phyloP scores from a whole-genome alignment of 495 filamentous ascomycete genomes.

The Ramalina intermedia region DNA sequence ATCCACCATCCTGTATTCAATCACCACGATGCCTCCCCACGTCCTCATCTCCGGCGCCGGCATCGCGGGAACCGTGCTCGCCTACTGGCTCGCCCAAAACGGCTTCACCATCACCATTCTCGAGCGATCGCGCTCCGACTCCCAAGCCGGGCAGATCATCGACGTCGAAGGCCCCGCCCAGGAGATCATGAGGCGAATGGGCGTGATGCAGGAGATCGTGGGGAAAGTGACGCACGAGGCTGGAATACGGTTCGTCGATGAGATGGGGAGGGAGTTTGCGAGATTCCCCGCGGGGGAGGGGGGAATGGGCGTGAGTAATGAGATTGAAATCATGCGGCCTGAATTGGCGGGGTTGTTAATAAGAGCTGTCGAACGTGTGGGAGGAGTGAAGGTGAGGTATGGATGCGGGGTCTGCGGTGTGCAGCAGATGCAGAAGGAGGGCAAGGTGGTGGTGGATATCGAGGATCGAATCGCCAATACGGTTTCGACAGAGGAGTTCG shows the following conservation, averaged over 20 bases:
- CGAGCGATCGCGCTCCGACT: slow-evolving; percentile 8
- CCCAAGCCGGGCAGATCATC: slow-evolving; percentile 10
- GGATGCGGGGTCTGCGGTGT: not conserved
- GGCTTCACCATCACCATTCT: slow-evolving; percentile 12
- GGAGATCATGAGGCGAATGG: slow-evolving; percentile 8
- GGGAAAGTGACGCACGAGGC: too few relatives aligned
- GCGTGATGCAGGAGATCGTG: not conserved
- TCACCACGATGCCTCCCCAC: not conserved
- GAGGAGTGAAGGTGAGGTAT: not conserved
- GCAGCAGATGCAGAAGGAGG: not conserved
- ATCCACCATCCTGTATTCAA: too few relatives aligned
- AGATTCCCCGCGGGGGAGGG: not conserved
- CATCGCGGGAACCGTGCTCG: slow-evolving; percentile 11
- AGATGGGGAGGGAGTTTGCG: not conserved
- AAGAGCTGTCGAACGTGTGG: not conserved
- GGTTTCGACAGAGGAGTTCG: slow-evolving; percentile 15
- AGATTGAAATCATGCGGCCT: not conserved
- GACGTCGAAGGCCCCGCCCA: slow-evolving; percentile 10
- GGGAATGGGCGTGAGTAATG: not conserved
- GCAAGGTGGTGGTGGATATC: not conserved
- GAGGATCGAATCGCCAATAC: slow-evolving; percentile 32
- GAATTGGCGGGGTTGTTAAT: not conserved
- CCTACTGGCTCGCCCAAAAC: slow-evolving; percentile 14
- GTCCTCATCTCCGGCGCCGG: slow-evolving; percentile 14
- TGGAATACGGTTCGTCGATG: too few relatives aligned